Evolutionary conservation across 305 asterid genomes (phyloP).

Genomic region (Coffea humblotiana): DNA sequence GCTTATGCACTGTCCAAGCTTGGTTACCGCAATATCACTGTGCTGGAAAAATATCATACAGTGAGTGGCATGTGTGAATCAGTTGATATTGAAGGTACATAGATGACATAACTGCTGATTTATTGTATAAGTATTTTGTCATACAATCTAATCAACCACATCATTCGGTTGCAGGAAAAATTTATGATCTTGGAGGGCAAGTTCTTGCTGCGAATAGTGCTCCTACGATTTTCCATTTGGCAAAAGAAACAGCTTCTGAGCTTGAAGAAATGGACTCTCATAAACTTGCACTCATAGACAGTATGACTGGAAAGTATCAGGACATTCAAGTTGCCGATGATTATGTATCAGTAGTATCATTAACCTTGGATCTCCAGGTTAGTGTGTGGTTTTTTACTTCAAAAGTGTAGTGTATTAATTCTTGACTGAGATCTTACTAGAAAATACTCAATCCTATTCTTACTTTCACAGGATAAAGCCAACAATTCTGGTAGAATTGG

Average conservation of each 20-base stretch:
- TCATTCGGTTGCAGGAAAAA: slow-evolving; percentile 47
- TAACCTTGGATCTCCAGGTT: slow-evolving; percentile 84
- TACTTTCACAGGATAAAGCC: slow-evolving; percentile 61
- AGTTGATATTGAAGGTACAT: slow-evolving; percentile 65
- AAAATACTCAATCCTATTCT: not conserved
- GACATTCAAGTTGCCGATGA: slow-evolving; percentile 81
- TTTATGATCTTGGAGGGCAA: slow-evolving; percentile 92
- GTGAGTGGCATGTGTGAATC: slow-evolving; percentile 93
- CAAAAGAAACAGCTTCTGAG: slow-evolving; percentile 66
- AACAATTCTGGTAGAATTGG: slow-evolving; percentile 62
- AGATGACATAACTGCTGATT: not conserved
- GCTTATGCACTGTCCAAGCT: slow-evolving; percentile 71
- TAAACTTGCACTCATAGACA: slow-evolving; percentile 67
- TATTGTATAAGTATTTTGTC: not conserved
- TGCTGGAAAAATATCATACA: slow-evolving; percentile 74
- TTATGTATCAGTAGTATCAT: slow-evolving; percentile 67
- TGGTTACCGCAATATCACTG: slow-evolving; percentile 66
- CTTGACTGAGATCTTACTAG: not conserved
- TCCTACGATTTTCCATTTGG: slow-evolving; percentile 70
- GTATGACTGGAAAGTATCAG: slow-evolving; percentile 60
- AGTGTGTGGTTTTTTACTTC: slow-evolving; percentile 13
- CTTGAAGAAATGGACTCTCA: slow-evolving; percentile 78
- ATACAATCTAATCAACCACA: not conserved
- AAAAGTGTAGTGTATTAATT: not conserved
- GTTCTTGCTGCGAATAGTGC: slow-evolving; percentile 94